Conservation (phyloP, 2,329 filamentous ascomycete genomes). For the Cucurbitaria berberidis region DNA sequence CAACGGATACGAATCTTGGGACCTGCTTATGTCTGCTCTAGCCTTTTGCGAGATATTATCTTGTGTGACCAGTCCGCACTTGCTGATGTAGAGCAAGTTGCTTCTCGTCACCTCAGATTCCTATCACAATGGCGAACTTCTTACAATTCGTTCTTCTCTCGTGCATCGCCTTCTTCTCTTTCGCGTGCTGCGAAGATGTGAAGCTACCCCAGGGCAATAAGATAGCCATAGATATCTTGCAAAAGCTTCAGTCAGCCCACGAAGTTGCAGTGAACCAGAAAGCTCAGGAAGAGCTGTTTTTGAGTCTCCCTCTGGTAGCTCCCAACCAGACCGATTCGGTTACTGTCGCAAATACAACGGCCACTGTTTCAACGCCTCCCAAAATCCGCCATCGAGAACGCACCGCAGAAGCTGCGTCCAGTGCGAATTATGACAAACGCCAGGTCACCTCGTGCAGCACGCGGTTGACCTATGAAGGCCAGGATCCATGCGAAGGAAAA, state of each 20-base stretch:
- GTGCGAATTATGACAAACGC: background rate
- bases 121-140: background rate
- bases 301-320: constrained; percentile 1
- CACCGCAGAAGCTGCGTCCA: background rate
- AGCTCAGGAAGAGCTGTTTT: background rate
- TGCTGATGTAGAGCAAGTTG: background rate
- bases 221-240: background rate
- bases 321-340: background rate
- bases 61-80: background rate
- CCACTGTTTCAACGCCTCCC: background rate
- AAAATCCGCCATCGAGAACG: background rate
- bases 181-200: background rate
- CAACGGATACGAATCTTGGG: too few relatives aligned
- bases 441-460: background rate
- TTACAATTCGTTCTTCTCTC: background rate
- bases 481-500: background rate
- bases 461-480: background rate
- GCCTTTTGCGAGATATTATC: background rate
- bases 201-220: constrained; percentile 1
- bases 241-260: background rate
- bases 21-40: background rate
- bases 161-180: background rate
- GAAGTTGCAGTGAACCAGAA: constrained; percentile 5
- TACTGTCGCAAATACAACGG: constrained; percentile 1
- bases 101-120: background rate